These are phyloP conservation scores for Encephalitozoon cuniculi DNA, from an alignment of 371 early-diverging fungal species.

Conservation along the genomic window DNA sequence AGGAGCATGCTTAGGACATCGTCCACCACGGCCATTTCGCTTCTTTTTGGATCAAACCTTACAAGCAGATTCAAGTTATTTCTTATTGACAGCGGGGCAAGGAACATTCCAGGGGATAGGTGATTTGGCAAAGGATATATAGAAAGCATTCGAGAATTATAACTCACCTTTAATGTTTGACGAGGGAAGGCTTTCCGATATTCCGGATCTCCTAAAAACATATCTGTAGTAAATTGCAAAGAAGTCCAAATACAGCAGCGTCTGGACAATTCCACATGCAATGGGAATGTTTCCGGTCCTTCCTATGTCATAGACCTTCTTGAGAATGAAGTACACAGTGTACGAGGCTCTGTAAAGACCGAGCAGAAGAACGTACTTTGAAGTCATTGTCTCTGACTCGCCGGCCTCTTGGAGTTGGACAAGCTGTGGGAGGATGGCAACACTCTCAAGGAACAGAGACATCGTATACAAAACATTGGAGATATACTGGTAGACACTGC, in stretches of 20 bases:
- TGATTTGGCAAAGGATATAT: background rate
- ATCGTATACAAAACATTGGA: slow-evolving; percentile 70
- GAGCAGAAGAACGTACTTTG: slow-evolving; percentile 87
- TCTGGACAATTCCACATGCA: slow-evolving; percentile 79
- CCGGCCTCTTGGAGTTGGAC: slow-evolving; percentile 85
- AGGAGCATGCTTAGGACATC: background rate
- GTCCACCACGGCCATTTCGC: background rate
- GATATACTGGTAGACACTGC: slow-evolving; percentile 52
- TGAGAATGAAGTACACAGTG: slow-evolving; percentile 84
- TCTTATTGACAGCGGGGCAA: background rate
- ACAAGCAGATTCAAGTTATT: background rate
- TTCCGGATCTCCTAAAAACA: slow-evolving; percentile 28
- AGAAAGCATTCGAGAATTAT: background rate
- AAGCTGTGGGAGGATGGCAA: slow-evolving; percentile 93
- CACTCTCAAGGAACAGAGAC: slow-evolving; percentile 86
- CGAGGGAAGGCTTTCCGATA: background rate
- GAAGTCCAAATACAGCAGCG: slow-evolving; percentile 86
- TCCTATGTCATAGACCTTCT: slow-evolving; percentile 54
- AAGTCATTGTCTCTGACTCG: slow-evolving; percentile 92
- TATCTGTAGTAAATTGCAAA: slow-evolving; percentile 76
- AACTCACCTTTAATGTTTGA: background rate
- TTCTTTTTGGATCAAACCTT: background rate
- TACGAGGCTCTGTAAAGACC: slow-evolving; percentile 90
- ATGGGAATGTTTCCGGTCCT: slow-evolving; percentile 65
- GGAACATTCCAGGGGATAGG: slow-evolving; percentile 5